Evolutionary conservation across 768 basidiomycete species (phyloP).

Genomic region (Lentinula guzmanii): DNA sequence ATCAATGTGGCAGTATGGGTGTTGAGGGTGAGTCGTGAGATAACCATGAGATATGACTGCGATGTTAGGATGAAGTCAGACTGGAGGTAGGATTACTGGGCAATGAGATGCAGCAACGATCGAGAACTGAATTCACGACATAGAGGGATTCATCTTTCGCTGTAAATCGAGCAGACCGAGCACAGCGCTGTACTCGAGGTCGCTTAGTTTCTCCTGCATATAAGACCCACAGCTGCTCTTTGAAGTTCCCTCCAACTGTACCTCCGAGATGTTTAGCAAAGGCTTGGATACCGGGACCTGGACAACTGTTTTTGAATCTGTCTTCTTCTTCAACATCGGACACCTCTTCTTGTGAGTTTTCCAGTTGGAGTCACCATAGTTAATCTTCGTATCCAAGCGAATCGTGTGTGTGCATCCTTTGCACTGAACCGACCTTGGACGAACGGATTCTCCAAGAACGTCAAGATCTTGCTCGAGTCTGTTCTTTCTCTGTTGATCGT

Average conservation of each 20-base stretch:
- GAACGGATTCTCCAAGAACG: background rate
- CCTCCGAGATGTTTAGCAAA: background rate
- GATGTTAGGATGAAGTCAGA: too few species aligned
- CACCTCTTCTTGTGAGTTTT: background rate
- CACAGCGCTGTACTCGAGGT: background rate
- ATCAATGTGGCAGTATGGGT: too few species aligned
- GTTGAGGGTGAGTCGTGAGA: too few species aligned
- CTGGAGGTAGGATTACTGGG: too few species aligned
- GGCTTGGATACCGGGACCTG: too few species aligned
- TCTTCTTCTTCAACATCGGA: background rate
- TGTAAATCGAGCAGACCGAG: background rate
- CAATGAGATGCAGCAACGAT: too few species aligned
- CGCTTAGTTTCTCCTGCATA: background rate
- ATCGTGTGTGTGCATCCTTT: background rate
- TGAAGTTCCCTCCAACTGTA: background rate
- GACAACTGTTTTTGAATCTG: too few species aligned
- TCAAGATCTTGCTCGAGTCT: background rate
- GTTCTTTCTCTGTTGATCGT: background rate
- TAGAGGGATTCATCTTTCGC: background rate
- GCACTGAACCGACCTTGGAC: background rate
- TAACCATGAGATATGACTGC: too few species aligned
- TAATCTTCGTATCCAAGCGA: background rate
- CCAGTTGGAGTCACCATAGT: background rate
- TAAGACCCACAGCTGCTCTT: too few species aligned
- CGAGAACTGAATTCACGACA: background rate